These are phyloP conservation scores for Lunularia cruciata DNA, from an alignment of 225 moss, liverwort and hornwort species.

Conservation along the genomic window DNA sequence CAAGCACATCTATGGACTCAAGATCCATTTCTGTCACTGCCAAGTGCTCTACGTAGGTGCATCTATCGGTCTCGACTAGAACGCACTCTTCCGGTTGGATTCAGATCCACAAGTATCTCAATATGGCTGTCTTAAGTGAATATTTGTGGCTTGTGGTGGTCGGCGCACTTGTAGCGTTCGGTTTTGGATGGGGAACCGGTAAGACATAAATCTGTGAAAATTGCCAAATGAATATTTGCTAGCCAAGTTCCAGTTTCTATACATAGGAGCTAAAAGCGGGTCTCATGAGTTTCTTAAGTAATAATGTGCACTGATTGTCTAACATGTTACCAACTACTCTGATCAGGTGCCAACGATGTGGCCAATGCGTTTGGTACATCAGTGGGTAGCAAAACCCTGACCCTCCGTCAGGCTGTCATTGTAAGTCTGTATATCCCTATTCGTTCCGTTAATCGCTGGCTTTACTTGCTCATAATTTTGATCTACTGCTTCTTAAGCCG, in stretches of 20 bases:
- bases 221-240: background rate
- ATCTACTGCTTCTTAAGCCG: no score
- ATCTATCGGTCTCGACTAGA: no score
- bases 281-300: no score
- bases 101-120: background rate
- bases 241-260: no score
- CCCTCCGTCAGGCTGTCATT: conserved; percentile 57
- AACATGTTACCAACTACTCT: no score
- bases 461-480: no score
- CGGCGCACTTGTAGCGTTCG: conserved; percentile 48
- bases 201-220: background rate
- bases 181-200: conserved; percentile 46
- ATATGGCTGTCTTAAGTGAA: conserved; percentile 31
- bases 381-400: conserved; percentile 65
- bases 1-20: no score
- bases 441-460: no score
- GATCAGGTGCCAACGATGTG: conserved; percentile 64
- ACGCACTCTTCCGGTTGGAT: background rate
- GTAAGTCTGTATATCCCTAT: conserved; percentile 23
- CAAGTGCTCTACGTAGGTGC: no score
- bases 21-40: no score
- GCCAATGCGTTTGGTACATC: conserved; percentile 71
- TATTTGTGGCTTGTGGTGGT: conserved; percentile 61
- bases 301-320: no score
- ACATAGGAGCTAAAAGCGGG: no score